These are phyloP conservation scores for Saccharomycopsis selenospora DNA, from an alignment of 805 yeast genomes.

Conservation along the genomic window DNA sequence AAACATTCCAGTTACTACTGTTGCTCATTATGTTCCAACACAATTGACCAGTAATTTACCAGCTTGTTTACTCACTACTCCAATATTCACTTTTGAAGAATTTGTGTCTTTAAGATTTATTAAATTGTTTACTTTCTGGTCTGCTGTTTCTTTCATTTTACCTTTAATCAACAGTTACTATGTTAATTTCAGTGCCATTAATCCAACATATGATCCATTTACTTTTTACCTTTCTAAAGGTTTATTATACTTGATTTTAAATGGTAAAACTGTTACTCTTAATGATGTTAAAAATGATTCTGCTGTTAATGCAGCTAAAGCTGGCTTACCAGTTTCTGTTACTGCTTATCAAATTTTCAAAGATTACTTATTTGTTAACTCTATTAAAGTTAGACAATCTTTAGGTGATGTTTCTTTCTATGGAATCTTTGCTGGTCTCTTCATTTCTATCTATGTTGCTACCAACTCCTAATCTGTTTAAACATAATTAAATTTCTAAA, in stretches of 20 bases:
- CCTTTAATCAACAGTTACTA: conserved; percentile 27
- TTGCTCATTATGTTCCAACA: conserved; percentile 23
- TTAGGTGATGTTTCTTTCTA: conserved; percentile 31
- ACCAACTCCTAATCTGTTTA: conserved; percentile 18
- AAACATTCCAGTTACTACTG: conserved; percentile 22
- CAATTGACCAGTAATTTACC: conserved; percentile 22
- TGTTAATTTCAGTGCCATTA: conserved; percentile 25
- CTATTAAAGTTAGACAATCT: conserved; percentile 25
- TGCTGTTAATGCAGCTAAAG: conserved; percentile 27
- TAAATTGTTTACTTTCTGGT: conserved; percentile 25
- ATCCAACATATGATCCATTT: conserved; percentile 41
- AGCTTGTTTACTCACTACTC: conserved; percentile 17
- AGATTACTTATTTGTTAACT: conserved; percentile 21
- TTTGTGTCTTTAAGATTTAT: conserved; percentile 23
- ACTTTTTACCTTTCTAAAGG: conserved; percentile 43
- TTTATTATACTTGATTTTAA: conserved; percentile 34
- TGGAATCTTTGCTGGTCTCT: conserved; percentile 25
- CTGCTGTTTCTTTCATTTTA: conserved; percentile 12
- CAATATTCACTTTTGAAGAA: conserved; percentile 22
- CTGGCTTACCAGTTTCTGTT: conserved; percentile 15
- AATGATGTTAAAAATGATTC: conserved; percentile 27
- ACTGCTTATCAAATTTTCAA: conserved; percentile 14
- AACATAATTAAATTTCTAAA: conserved; percentile 4
- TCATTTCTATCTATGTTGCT: conserved; percentile 34
- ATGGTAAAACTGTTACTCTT: conserved; percentile 25